Evolutionary conservation across 169 alveolate species (phyloP).

Genomic region (Plasmodium vivax): DNA sequence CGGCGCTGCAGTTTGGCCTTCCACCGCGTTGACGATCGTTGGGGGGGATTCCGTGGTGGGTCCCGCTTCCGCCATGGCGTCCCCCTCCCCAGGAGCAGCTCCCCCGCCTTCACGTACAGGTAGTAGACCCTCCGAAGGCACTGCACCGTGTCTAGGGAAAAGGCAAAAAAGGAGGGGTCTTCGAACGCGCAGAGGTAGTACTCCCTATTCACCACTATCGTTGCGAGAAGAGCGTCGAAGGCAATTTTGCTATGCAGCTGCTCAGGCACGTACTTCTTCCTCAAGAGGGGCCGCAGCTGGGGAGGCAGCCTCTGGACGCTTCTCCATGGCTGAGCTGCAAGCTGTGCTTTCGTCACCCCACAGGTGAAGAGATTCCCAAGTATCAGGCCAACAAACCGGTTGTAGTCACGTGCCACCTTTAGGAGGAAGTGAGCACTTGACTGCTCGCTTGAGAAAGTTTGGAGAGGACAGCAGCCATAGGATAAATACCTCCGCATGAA

Average conservation of each 20-base stretch:
- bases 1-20: background rate
- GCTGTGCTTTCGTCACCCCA: background rate
- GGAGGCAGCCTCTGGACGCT: background rate
- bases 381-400: slow-evolving; percentile 11
- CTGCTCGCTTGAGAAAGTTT: slow-evolving; percentile 21
- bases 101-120: slow-evolving; percentile 5
- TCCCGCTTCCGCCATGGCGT: background rate
- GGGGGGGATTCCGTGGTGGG: background rate
- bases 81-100: background rate
- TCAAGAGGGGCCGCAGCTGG: background rate
- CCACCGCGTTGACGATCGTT: background rate
- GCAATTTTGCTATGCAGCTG: slow-evolving; percentile 12
- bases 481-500: slow-evolving; percentile 37
- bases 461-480: slow-evolving; percentile 47
- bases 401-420: slow-evolving; percentile 30
- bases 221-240: slow-evolving; percentile 24
- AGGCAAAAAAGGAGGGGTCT: background rate
- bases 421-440: slow-evolving; percentile 42
- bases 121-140: slow-evolving; percentile 14
- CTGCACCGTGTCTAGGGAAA: slow-evolving; percentile 20
- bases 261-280: slow-evolving; percentile 16
- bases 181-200: background rate
- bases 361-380: background rate
- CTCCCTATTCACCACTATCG: slow-evolving; percentile 6
- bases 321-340: background rate